A percentile compares a stretch with the other conserved stretches of the same genome.
phyloP scores from a whole-genome alignment of 352 stramenopile genomes.

The Blastocystis sp. region DNA sequence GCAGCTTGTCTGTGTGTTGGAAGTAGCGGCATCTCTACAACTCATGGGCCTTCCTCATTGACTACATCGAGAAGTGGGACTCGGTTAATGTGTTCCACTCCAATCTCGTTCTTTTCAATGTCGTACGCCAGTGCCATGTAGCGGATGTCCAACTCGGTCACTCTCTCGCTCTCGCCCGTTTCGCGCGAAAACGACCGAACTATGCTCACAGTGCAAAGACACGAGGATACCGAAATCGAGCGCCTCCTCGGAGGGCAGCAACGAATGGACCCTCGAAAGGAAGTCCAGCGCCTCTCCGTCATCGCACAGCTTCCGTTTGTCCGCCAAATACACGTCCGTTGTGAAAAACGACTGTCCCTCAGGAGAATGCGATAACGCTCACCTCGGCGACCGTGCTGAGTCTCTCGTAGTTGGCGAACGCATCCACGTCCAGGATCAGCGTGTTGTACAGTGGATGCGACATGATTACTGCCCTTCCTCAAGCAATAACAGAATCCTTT shows the following conservation, averaged over 20 bases:
- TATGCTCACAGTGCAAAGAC: not conserved
- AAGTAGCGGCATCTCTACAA: constrained; percentile 51
- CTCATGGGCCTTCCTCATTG: not conserved
- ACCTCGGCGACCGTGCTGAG: not conserved
- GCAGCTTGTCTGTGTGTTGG: constrained; percentile 44
- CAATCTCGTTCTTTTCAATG: not conserved
- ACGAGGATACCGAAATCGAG: not conserved
- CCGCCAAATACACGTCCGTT: constrained; percentile 2
- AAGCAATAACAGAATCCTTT: too few relatives aligned
- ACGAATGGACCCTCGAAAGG: constrained; percentile 1
- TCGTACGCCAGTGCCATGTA: constrained; percentile 62
- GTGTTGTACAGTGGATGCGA: not conserved
- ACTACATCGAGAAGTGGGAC: constrained; percentile 42
- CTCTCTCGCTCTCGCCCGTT: constrained; percentile 29
- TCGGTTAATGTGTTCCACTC: constrained; percentile 49
- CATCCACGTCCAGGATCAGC: constrained; percentile 30
- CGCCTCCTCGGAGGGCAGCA: constrained; percentile 5
- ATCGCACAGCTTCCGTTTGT: not conserved
- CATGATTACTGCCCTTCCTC: too few relatives aligned
- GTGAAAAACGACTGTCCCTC: constrained; percentile 23
- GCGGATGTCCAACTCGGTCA: constrained; percentile 55
- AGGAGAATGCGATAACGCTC: not conserved
- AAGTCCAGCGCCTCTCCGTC: not conserved
- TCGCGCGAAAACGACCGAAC: constrained; percentile 40
- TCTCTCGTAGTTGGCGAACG: not conserved